These are phyloP conservation scores for Claviceps pazoutovae DNA, from an alignment of 2,329 filamentous ascomycete genomes.

Conservation along the genomic window DNA sequence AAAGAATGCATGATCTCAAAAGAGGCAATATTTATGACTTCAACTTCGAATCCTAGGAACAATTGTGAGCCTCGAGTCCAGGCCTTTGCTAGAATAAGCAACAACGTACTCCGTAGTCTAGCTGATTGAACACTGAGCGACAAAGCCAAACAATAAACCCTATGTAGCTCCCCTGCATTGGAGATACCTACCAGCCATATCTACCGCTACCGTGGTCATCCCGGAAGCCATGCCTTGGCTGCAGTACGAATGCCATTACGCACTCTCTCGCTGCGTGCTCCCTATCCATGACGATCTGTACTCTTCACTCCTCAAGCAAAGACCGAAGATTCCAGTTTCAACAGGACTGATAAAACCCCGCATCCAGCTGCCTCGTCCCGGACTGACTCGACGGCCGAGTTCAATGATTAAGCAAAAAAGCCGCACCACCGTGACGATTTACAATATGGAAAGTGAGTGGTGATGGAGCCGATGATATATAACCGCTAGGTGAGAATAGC, in stretches of 20 bases:
- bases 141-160: background rate
- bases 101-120: conserved; percentile 6
- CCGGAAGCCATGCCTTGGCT: background rate
- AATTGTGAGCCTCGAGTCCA: conserved; percentile 2
- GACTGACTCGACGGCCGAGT: background rate
- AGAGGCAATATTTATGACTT: background rate
- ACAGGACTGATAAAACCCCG: background rate
- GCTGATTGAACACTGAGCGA: background rate
- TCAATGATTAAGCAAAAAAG: background rate
- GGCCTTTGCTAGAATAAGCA: background rate
- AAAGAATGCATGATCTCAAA: background rate
- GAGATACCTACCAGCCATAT: background rate
- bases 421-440: background rate
- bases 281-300: background rate
- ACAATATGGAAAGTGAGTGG: background rate
- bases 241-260: background rate
- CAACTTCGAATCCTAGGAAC: conserved; percentile 2
- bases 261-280: background rate
- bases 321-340: background rate
- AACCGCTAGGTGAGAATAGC: background rate
- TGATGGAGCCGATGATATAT: background rate
- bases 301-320: background rate
- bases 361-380: background rate
- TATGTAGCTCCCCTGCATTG: background rate
- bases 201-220: background rate